These are phyloP conservation scores for Dimocarpus longan DNA, from an alignment of 345 rosid genomes.

Conservation along the genomic window DNA sequence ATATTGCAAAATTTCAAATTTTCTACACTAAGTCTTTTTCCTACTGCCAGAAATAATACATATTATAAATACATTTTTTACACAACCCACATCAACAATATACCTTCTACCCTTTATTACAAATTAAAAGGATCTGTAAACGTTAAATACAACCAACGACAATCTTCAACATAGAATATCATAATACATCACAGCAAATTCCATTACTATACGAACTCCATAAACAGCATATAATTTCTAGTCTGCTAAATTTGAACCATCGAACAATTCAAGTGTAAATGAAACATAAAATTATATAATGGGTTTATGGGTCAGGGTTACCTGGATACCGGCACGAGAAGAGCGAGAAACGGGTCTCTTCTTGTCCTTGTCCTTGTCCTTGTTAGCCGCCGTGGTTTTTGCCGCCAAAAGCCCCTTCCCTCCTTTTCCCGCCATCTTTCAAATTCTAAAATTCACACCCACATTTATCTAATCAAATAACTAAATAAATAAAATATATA, in stretches of 20 bases:
- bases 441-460: not conserved
- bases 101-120: too few relatives aligned
- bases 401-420: constrained; percentile 82
- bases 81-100: not conserved
- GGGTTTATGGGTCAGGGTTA: not conserved
- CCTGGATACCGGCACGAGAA: constrained; percentile 96
- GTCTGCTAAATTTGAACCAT: not conserved
- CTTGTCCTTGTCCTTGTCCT: constrained; percentile 84
- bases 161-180: not conserved
- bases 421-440: constrained; percentile 88
- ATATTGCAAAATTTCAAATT: not conserved
- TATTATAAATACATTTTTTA: not conserved
- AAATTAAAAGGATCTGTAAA: not conserved
- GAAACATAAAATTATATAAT: not conserved
- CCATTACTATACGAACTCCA: not conserved
- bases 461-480: not conserved
- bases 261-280: not conserved
- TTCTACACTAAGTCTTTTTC: not conserved
- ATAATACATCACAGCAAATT: not conserved
- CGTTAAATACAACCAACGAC: not conserved
- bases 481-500: not conserved
- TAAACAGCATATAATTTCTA: not conserved
- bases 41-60: not conserved
- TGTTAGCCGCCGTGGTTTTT: constrained; percentile 80
- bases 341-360: constrained; percentile 83